phyloP scores from a whole-genome alignment of 1,284 basidiomycete genomes.

The Tetrapyrgos nigripes region DNA sequence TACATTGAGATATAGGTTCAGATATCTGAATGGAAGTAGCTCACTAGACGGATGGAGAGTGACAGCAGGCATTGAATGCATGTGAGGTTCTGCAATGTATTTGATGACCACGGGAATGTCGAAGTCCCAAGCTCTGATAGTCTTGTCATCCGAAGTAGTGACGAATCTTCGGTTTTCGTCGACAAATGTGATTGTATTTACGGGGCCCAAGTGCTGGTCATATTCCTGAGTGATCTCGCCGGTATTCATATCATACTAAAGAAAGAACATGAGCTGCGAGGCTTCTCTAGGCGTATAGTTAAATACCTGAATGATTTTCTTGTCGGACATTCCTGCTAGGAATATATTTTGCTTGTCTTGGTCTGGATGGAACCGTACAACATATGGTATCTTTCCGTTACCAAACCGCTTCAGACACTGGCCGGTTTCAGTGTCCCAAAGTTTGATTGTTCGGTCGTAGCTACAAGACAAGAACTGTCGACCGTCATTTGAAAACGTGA shows the following conservation, averaged over 20 bases:
- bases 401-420: conserved; percentile 95
- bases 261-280: neutral
- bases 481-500: conserved; percentile 95
- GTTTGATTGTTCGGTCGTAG: conserved; percentile 97
- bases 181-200: conserved; percentile 98
- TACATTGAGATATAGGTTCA: neutral
- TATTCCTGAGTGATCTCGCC: conserved; percentile 98
- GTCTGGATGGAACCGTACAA: conserved; percentile 95
- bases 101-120: conserved; percentile 99
- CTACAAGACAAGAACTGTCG: conserved; percentile 90
- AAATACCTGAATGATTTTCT: conserved; percentile 95
- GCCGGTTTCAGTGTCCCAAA: conserved; percentile 99
- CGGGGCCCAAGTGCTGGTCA: conserved; percentile 97
- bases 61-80: conserved; percentile 99
- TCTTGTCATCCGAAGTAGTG: conserved; percentile 99
- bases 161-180: conserved; percentile 97
- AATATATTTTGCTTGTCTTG: conserved; percentile 96
- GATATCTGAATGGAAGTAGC: conserved; percentile 40
- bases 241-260: conserved; percentile 91
- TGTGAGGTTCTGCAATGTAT: conserved; percentile 98
- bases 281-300: neutral
- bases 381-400: conserved; percentile 97
- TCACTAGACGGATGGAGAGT: conserved; percentile 92
- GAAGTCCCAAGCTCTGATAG: conserved; percentile 98
- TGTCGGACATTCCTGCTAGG: conserved; percentile 98